Conservation (phyloP, 148 eudicot species). For the Amaranthus hypochondriacus region DNA sequence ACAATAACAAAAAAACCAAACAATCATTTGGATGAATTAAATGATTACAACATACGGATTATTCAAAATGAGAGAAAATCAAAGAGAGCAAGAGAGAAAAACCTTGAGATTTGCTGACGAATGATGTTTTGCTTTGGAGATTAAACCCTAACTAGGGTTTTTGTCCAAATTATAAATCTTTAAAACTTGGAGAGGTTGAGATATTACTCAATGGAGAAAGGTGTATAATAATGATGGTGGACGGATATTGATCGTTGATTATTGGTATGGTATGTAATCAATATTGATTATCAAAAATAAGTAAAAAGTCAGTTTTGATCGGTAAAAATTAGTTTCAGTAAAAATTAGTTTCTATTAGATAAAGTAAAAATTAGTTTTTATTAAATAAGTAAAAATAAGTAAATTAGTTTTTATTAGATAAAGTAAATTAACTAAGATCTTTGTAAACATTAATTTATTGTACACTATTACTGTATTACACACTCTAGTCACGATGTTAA, state of each 20-base stretch:
- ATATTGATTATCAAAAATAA: too few relatives aligned
- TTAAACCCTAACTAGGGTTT: conserved; percentile 28
- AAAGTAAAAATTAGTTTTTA: too few relatives aligned
- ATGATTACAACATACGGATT: background rate
- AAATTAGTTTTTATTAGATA: too few relatives aligned
- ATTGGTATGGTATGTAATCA: too few relatives aligned
- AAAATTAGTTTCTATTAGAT: too few relatives aligned
- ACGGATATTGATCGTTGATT: background rate
- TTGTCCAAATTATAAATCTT: conserved; percentile 10
- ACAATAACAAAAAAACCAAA: background rate
- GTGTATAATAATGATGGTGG: background rate
- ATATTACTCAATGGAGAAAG: background rate
- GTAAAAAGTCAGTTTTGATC: too few relatives aligned
- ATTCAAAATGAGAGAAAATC: background rate
- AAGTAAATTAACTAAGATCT: too few relatives aligned
- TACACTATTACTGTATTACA: too few relatives aligned
- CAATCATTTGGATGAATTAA: background rate
- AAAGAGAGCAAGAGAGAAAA: conserved; percentile 10
- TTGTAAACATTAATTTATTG: too few relatives aligned
- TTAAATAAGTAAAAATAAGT: too few relatives aligned
- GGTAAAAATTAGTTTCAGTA: too few relatives aligned
- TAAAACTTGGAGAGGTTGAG: background rate
- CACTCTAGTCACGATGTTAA: too few relatives aligned
- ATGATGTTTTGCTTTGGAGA: background rate
- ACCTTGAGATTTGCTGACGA: conserved; percentile 1